A percentile compares a stretch with the other conserved stretches of the same genome.
These are phyloP conservation scores for Mrakia blollopis DNA, from an alignment of 768 basidiomycete genomes.

Conservation along the genomic window DNA sequence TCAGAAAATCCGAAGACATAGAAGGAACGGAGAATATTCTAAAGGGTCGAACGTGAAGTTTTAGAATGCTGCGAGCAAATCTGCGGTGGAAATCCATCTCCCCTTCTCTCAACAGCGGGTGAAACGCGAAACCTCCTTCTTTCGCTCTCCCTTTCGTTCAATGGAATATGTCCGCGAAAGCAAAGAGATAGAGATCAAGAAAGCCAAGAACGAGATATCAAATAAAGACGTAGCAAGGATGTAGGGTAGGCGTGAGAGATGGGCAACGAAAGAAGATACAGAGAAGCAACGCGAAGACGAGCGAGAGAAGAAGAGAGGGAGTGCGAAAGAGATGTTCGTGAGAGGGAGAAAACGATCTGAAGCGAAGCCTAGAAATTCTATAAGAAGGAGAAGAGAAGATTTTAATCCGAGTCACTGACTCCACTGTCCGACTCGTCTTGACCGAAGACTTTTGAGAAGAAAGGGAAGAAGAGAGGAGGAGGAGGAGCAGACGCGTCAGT, in stretches of 20 bases:
- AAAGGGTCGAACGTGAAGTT: no score
- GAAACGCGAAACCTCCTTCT: no score
- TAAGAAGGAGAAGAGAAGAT: background rate
- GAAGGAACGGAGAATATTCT: no score
- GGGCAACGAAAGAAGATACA: background rate
- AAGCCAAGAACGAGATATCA: background rate
- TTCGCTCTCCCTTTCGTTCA: no score
- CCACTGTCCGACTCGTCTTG: constrained; percentile 26
- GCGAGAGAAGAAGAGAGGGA: background rate
- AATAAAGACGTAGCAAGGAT: no score
- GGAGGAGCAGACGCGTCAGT: constrained; percentile 9
- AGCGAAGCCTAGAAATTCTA: background rate
- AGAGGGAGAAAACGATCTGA: background rate
- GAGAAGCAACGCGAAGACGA: background rate
- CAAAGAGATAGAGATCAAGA: background rate
- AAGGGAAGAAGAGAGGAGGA: no score
- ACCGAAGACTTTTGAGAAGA: constrained; percentile 16
- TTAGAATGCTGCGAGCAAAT: no score
- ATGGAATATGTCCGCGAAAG: no score
- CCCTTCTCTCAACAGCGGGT: no score
- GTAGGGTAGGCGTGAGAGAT: background rate
- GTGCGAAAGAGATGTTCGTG: background rate
- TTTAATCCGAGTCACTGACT: constrained; percentile 18
- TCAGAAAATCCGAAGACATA: no score
- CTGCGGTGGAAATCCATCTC: no score